Percentiles rank a stretch among this genome's conserved stretches.
These are phyloP conservation scores for Selaginella moellendorffii DNA, from an alignment of 75 land plant genomes.

Conservation along the genomic window DNA sequence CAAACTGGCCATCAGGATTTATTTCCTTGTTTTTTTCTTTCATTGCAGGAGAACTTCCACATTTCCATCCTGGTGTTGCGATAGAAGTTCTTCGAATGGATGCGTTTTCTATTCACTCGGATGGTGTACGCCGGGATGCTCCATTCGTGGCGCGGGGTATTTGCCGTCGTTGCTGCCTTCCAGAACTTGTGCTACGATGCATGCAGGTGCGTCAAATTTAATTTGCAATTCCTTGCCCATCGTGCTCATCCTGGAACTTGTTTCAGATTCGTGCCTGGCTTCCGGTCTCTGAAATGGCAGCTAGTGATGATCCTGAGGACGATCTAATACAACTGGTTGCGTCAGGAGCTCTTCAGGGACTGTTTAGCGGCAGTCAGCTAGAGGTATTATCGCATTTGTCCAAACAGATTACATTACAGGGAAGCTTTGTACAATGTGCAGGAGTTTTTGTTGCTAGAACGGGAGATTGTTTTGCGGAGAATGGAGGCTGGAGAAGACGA, in stretches of 20 bases:
- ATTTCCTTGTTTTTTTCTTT: not conserved
- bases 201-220: conserved; percentile 1
- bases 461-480: not conserved
- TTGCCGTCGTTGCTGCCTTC: conserved; percentile 7
- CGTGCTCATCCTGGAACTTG: not conserved
- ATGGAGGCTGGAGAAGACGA: not conserved
- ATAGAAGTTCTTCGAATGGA: conserved; percentile 83
- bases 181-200: conserved; percentile 3
- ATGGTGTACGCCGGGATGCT: conserved; percentile 18
- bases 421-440: not conserved
- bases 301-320: conserved; percentile 28
- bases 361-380: conserved; percentile 84
- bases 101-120: conserved; percentile 64
- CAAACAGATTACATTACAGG: not conserved
- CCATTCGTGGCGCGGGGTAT: not conserved
- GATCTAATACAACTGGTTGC: conserved; percentile 70
- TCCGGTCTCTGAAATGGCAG: conserved; percentile 37
- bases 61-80: conserved; percentile 71
- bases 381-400: conserved; percentile 33
- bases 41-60: conserved; percentile 56
- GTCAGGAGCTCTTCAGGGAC: conserved; percentile 38
- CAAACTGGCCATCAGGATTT: conserved; percentile 7
- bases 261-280: not conserved
- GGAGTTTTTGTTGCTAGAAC: not conserved
- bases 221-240: not conserved